Evolutionary conservation across 2,329 filamentous ascomycete genomes (phyloP).

Genomic region (Botrytis byssoidea): DNA sequence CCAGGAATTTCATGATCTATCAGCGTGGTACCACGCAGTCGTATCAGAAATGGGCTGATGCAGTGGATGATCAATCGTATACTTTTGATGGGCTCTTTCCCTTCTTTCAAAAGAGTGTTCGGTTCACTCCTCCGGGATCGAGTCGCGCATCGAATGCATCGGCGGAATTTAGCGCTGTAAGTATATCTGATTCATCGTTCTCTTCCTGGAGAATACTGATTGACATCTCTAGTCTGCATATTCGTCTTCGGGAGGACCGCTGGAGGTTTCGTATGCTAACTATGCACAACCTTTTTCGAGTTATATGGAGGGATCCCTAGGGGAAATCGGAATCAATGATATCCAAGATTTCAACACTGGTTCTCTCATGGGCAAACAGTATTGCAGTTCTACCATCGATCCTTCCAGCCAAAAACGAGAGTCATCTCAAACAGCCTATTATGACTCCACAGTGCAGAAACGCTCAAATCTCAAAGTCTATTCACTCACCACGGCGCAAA

Average conservation of each 20-base stretch:
- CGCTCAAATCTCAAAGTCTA: constrained; percentile 42
- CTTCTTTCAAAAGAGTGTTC: constrained; percentile 43
- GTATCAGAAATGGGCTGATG: constrained; percentile 45
- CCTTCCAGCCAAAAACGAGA: not conserved
- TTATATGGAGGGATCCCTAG: constrained; percentile 42
- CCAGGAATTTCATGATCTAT: constrained; percentile 41
- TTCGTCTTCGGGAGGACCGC: constrained; percentile 34
- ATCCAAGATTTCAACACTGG: constrained; percentile 6
- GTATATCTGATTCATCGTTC: not conserved
- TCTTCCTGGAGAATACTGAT: not conserved
- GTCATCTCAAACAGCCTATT: constrained; percentile 14
- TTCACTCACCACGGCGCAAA: constrained; percentile 44
- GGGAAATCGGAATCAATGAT: constrained; percentile 38
- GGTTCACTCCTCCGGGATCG: constrained; percentile 24
- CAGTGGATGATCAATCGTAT: constrained; percentile 45
- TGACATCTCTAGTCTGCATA: not conserved
- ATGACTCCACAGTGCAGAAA: not conserved
- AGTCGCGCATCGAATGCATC: not conserved
- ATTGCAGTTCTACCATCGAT: constrained; percentile 6
- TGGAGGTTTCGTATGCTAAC: constrained; percentile 45
- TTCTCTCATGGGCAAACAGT: constrained; percentile 9
- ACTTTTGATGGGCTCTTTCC: constrained; percentile 46
- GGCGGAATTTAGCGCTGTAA: not conserved
- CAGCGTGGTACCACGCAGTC: constrained; percentile 10
- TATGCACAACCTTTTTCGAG: constrained; percentile 40